These are phyloP conservation scores for Eimeria zaria DNA, from an alignment of 169 alveolate genomes.

Conservation along the genomic window DNA sequence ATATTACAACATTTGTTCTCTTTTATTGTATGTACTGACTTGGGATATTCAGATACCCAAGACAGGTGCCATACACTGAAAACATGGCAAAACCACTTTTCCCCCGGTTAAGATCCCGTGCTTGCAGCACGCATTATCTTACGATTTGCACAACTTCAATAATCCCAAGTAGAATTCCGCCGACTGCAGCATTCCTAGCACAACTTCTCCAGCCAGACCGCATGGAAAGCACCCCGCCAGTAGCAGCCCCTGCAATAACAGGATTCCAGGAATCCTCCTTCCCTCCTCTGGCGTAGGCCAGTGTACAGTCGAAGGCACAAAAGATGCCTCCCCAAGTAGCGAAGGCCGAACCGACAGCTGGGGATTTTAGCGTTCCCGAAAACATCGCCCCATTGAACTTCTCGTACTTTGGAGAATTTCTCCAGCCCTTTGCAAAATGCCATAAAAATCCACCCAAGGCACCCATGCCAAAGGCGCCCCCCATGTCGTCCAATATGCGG, in stretches of 20 bases:
- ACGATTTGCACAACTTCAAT: slow-evolving; percentile 87
- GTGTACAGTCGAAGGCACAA: slow-evolving; percentile 96
- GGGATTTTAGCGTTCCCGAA: slow-evolving; percentile 96
- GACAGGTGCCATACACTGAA: background rate
- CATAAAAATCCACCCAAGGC: slow-evolving; percentile 97
- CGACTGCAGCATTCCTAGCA: slow-evolving; percentile 85
- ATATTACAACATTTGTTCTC: too few relatives aligned
- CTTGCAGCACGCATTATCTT: background rate
- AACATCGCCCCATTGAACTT: slow-evolving; percentile 95
- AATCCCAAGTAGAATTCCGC: slow-evolving; percentile 86
- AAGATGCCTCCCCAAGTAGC: slow-evolving; percentile 99
- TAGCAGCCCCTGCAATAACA: slow-evolving; percentile 96
- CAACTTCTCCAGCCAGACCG: slow-evolving; percentile 87
- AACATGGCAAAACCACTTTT: background rate
- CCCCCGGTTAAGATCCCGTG: background rate
- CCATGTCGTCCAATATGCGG: slow-evolving; percentile 97
- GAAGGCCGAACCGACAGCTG: slow-evolving; percentile 96
- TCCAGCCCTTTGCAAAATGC: slow-evolving; percentile 96
- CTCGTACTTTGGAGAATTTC: slow-evolving; percentile 95
- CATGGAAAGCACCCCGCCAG: slow-evolving; percentile 95
- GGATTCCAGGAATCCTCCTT: slow-evolving; percentile 98
- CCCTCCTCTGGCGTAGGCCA: slow-evolving; percentile 94
- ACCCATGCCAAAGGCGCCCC: slow-evolving; percentile 99
- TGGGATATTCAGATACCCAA: background rate
- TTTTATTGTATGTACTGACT: too few relatives aligned